phyloP scores from a whole-genome alignment of 2,329 filamentous ascomycete genomes.

The Botrytis byssoidea region DNA sequence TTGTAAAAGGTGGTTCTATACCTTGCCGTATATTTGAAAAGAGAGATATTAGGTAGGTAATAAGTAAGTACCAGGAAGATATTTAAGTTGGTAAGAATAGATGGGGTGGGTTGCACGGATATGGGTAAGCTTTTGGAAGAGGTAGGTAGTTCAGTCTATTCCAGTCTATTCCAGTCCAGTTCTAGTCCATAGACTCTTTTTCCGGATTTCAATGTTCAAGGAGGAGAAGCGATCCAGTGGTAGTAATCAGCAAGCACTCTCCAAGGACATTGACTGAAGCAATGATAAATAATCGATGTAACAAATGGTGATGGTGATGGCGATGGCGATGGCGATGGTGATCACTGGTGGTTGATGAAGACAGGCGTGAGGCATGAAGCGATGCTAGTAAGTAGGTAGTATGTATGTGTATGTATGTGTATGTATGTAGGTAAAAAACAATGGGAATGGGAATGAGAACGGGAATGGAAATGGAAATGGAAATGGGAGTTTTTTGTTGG shows the following conservation, averaged over 20 bases:
- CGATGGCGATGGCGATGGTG: not conserved
- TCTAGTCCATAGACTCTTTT: not conserved
- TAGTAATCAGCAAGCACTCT: not conserved
- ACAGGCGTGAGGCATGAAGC: not conserved
- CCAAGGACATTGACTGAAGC: not conserved
- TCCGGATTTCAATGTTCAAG: not conserved
- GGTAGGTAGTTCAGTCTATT: not conserved
- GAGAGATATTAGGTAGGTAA: not conserved
- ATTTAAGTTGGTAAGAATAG: conserved; percentile 1
- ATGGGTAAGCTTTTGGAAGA: not conserved
- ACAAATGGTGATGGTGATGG: not conserved
- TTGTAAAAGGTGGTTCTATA: not conserved
- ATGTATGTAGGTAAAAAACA: not conserved
- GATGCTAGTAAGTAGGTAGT: not conserved
- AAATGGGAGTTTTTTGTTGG: not conserved
- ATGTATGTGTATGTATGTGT: not conserved
- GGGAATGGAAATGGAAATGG: not conserved
- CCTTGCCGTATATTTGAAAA: conserved; percentile 4
- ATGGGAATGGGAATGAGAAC: not conserved
- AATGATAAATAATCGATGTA: not conserved
- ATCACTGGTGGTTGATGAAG: not conserved
- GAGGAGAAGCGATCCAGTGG: not conserved
- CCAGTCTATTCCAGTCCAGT: not conserved
- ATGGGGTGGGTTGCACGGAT: conserved; percentile 5
- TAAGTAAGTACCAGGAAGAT: not conserved